These are phyloP conservation scores for Capsaspora owczarzaki DNA, from an alignment of 78 protist genomes.

Conservation along the genomic window DNA sequence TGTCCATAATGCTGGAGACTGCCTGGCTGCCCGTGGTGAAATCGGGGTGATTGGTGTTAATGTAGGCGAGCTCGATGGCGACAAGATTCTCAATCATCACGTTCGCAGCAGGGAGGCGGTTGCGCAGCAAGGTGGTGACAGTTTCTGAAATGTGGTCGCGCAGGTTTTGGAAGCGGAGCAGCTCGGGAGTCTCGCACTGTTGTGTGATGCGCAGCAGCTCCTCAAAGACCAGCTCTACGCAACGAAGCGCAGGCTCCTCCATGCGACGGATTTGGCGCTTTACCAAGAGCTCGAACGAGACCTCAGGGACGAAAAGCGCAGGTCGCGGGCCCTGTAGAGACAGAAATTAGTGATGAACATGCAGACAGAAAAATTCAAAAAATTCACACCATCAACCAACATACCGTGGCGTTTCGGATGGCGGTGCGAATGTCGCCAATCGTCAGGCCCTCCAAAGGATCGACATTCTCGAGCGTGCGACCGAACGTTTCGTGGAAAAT, in stretches of 20 bases:
- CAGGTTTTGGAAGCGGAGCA: not conserved
- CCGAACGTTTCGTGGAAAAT: constrained; percentile 68
- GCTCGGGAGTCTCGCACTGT: constrained; percentile 5
- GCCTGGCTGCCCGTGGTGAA: constrained; percentile 52
- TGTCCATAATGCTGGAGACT: too few relatives aligned
- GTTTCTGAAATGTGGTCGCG: not conserved
- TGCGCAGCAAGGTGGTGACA: not conserved
- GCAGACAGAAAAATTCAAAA: not conserved
- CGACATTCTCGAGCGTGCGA: not conserved
- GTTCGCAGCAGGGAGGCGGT: not conserved
- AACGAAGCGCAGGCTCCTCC: constrained; percentile 66
- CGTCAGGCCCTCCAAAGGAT: constrained; percentile 38
- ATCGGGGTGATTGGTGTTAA: constrained; percentile 89
- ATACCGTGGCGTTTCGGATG: constrained; percentile 57
- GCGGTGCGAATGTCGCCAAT: constrained; percentile 48
- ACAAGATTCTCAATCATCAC: not conserved
- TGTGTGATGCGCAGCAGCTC: constrained; percentile 61
- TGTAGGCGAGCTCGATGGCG: constrained; percentile 59
- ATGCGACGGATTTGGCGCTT: constrained; percentile 63
- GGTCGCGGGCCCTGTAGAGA: constrained; percentile 51
- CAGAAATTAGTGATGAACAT: not conserved
- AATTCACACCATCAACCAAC: not conserved
- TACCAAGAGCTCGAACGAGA: constrained; percentile 80
- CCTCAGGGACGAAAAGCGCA: constrained; percentile 84
- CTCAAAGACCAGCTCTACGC: constrained; percentile 71